phyloP scores from a whole-genome alignment of 1,284 basidiomycete species.

The Ganoderma lingzhi region DNA sequence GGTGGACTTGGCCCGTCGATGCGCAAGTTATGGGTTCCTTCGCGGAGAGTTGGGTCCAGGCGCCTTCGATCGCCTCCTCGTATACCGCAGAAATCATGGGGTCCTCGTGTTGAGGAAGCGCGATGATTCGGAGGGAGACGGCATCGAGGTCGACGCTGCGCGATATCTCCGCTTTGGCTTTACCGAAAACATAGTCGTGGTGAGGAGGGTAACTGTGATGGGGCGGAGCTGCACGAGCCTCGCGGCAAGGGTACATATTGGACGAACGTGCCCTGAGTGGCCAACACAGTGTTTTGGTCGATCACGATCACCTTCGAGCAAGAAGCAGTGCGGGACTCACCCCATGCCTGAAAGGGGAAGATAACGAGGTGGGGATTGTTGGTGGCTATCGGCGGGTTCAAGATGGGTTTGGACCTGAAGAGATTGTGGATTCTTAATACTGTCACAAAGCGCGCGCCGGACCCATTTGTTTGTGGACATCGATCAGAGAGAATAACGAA shows the following conservation, averaged over 20 bases:
- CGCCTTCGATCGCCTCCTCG: neutral
- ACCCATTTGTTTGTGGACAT: neutral
- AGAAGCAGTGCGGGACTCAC: neutral
- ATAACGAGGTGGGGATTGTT: neutral
- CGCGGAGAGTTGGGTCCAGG: neutral
- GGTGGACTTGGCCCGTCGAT: neutral
- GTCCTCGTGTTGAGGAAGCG: neutral
- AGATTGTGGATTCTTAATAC: neutral
- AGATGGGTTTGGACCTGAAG: neutral
- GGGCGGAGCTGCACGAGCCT: neutral
- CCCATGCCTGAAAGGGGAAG: neutral
- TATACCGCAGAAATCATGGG: neutral
- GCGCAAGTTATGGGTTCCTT: neutral
- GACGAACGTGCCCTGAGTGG: neutral
- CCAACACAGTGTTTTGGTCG: neutral
- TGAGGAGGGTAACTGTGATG: neutral
- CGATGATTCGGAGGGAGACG: neutral
- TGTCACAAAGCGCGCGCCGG: neutral
- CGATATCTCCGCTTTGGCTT: neutral
- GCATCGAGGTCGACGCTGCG: neutral
- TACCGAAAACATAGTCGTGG: neutral
- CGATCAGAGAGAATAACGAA: neutral
- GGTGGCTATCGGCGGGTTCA: neutral
- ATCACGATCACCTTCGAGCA: neutral
- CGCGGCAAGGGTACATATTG: neutral